Conservation (phyloP, 1,139 yeast species). For the Sugiyamaella neomexicana region DNA sequence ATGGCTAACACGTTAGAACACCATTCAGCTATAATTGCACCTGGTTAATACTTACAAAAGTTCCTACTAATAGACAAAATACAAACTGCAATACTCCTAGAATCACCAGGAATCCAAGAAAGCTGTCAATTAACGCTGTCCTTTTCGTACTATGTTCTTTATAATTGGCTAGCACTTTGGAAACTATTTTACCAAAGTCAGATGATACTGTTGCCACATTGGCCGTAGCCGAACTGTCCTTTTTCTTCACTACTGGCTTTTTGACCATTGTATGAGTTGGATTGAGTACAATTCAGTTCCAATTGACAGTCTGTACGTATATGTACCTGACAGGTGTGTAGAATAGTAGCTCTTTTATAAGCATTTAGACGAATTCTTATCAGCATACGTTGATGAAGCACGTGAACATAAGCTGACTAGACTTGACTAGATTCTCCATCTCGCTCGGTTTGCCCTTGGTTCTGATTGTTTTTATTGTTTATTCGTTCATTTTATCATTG, state of each 20-base stretch:
- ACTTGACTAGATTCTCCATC: no score
- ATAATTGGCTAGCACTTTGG: constrained; percentile 29
- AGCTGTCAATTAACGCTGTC: constrained; percentile 67
- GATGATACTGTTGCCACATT: constrained; percentile 11
- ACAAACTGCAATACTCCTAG: constrained; percentile 77
- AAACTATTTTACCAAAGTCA: constrained; percentile 25
- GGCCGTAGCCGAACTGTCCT: constrained; percentile 12
- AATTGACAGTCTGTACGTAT: neutral
- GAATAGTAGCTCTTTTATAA: neutral
- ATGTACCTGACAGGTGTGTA: neutral
- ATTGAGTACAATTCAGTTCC: neutral
- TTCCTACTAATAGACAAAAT: constrained; percentile 76
- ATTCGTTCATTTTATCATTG: no score
- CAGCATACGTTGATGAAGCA: neutral
- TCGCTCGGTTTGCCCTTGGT: no score
- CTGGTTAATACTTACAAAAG: constrained; percentile 50
- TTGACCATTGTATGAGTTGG: constrained; percentile 17
- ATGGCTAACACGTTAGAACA: constrained; percentile 51
- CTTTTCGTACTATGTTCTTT: constrained; percentile 29
- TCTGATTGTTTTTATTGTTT: no score
- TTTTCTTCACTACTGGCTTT: constrained; percentile 17
- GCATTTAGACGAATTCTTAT: neutral
- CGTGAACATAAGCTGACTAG: neutral
- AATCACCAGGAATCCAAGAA: constrained; percentile 69
- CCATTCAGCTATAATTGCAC: no score